Evolutionary conservation across 371 early-diverging fungal species (phyloP), one percentile per base, ranked within the genome.

Genomic region (Dichotomocladium elegans): DNA sequence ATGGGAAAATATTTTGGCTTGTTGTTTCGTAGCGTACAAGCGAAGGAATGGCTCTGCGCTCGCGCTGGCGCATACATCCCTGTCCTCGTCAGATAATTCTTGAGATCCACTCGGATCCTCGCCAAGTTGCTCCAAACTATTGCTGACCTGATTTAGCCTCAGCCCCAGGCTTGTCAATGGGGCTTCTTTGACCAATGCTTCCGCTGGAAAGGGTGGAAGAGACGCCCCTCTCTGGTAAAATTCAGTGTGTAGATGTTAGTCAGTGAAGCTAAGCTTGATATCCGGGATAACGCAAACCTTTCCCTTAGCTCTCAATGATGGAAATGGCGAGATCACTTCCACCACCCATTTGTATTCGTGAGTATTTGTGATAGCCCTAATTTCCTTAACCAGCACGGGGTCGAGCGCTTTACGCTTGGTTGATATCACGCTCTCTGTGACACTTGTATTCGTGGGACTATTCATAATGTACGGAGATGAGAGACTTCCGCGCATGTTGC

Each of bases 341-440:
- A 66, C 40, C 1, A 51, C 40, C 66, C 66, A 66, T 11, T 34
- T 49, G 15, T 59, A 52, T 40, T 66, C 66, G 17, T 19, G 19
- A 1, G 43, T 44, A 14, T 34, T 45, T 25, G 41, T 34, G 6
- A 59, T 37, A 26, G 56, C 35, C 10, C 49, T 57, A 22, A 47
- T 33, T 47, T 66, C 60, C 40, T 59, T 66, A 2, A 50, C 61
- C 11, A 61, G 24, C 4, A 61, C 58, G 1, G 54, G 14, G 22
- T 53, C 31, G 53, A 25, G 12, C 45, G 22, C 28, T 26, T 15
- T 7, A 27, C 27, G 28, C 19, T n/a, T 6, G 6, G 35, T n/a
- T 35, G 35, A 35, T 37, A 37, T 37, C 17, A 15, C 37, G n/a
- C 8, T 21, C 37, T 6, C 37, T 37, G 37, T n/a, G n/a, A n/a